A percentile compares a stretch with the other conserved stretches of the same genome.
These are phyloP conservation scores for Cylindrotheca closterium DNA, from an alignment of 108 stramenopile species.

Conservation along the genomic window DNA sequence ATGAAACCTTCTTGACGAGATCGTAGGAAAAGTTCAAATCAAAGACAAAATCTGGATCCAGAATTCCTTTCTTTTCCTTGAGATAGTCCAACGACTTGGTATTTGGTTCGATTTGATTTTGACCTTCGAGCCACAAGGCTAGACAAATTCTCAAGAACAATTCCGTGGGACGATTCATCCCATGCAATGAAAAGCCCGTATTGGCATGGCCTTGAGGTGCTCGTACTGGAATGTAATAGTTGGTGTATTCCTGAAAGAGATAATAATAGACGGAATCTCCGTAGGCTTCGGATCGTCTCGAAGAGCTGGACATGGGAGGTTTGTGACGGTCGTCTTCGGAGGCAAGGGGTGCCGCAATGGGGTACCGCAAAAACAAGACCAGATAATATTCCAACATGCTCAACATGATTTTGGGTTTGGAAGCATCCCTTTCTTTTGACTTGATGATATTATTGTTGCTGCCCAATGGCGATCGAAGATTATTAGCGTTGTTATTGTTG, in stretches of 20 bases:
- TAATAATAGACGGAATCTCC: slow-evolving; percentile 68
- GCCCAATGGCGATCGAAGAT: too few species aligned
- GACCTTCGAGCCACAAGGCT: slow-evolving; percentile 74
- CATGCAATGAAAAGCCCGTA: slow-evolving; percentile 10
- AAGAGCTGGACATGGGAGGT: not conserved
- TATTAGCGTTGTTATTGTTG: slow-evolving; percentile 9
- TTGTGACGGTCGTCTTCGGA: not conserved
- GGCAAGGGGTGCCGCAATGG: slow-evolving; percentile 45
- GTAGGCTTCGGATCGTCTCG: slow-evolving; percentile 35
- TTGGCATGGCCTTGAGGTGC: slow-evolving; percentile 12
- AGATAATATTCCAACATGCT: slow-evolving; percentile 75
- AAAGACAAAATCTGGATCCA: not conserved
- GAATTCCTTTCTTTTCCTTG: slow-evolving; percentile 19
- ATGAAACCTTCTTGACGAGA: slow-evolving; percentile 29
- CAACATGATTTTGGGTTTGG: slow-evolving; percentile 33
- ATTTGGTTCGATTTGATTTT: slow-evolving; percentile 20
- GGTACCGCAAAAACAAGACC: slow-evolving; percentile 64
- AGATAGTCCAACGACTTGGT: slow-evolving; percentile 13
- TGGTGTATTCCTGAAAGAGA: slow-evolving; percentile 52
- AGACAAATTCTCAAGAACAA: slow-evolving; percentile 71
- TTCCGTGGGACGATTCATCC: slow-evolving; percentile 41
- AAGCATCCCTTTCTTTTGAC: slow-evolving; percentile 20
- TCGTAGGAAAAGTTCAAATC: slow-evolving; percentile 57
- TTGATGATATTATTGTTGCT: too few species aligned
- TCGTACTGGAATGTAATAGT: slow-evolving; percentile 52